Evolutionary conservation across 148 eudicot species (phyloP).

Genomic region (Nepenthes mirabilis): DNA sequence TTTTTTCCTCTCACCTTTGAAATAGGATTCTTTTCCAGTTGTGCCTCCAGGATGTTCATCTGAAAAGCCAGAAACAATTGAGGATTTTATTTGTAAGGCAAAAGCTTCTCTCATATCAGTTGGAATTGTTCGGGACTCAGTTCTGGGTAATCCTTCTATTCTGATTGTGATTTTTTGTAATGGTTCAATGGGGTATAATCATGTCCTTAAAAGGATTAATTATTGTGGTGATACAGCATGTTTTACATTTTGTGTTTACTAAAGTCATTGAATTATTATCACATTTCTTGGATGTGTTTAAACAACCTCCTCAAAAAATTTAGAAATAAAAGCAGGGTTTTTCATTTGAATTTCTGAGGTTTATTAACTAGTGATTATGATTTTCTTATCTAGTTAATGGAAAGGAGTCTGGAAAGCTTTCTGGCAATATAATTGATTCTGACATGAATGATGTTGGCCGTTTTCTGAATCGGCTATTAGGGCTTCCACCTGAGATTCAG

Average conservation of each 20-base stretch:
- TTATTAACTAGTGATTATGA: background rate
- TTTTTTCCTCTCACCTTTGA: background rate
- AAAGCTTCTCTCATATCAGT: slow-evolving; percentile 92
- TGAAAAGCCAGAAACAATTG: slow-evolving; percentile 65
- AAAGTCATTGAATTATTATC: no score
- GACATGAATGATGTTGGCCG: slow-evolving; percentile 98
- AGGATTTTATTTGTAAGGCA: slow-evolving; percentile 65
- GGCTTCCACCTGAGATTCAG: slow-evolving; percentile 92
- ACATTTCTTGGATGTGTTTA: no score
- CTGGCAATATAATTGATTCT: slow-evolving; percentile 87
- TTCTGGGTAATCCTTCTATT: slow-evolving; percentile 26
- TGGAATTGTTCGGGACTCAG: slow-evolving; percentile 78
- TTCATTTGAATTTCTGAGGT: background rate
- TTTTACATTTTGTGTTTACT: no score
- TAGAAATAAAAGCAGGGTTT: background rate
- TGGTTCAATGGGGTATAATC: no score
- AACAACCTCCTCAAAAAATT: no score
- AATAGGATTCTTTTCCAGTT: slow-evolving; percentile 75
- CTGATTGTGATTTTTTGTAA: no score
- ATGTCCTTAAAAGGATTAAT: no score
- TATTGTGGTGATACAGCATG: no score
- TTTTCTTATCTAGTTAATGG: slow-evolving; percentile 39
- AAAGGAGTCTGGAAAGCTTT: slow-evolving; percentile 65
- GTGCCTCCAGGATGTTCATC: slow-evolving; percentile 87
- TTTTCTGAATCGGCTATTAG: slow-evolving; percentile 82